Evolutionary conservation across 1,139 yeast genomes (phyloP).

Genomic region (Magnusiomyces ingens): DNA sequence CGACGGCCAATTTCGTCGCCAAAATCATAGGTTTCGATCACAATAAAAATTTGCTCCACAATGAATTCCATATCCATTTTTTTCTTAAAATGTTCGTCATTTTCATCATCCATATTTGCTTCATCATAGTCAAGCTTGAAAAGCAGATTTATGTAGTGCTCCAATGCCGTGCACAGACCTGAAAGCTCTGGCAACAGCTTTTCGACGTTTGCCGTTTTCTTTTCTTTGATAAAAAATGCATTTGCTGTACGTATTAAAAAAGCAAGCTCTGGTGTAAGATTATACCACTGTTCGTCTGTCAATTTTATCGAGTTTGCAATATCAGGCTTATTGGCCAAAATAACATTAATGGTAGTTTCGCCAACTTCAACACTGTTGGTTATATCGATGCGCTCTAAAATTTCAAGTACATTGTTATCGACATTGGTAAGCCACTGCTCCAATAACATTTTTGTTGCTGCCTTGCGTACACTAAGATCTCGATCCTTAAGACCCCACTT

Average conservation of each 20-base stretch:
- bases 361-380: conserved; percentile 59
- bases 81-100: neutral
- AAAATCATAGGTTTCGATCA: conserved; percentile 70
- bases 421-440: conserved; percentile 64
- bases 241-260: conserved; percentile 65
- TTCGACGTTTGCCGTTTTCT: conserved; percentile 53
- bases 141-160: conserved; percentile 47
- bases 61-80: conserved; percentile 49
- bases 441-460: conserved; percentile 67
- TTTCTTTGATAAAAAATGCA: conserved; percentile 48
- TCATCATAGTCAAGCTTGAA: conserved; percentile 32
- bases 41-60: conserved; percentile 61
- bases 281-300: conserved; percentile 55
- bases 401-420: conserved; percentile 62
- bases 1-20: conserved; percentile 91
- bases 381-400: conserved; percentile 66
- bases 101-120: conserved; percentile 43
- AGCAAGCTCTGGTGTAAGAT: conserved; percentile 66
- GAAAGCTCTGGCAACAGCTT: conserved; percentile 75
- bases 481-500: conserved; percentile 87
- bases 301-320: conserved; percentile 51
- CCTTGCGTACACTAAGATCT: conserved; percentile 62
- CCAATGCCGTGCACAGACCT: conserved; percentile 54
- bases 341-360: conserved; percentile 50
- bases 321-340: conserved; percentile 60